Conservation (phyloP, 2,329 filamentous ascomycete species). For the Apiospora aurea region DNA sequence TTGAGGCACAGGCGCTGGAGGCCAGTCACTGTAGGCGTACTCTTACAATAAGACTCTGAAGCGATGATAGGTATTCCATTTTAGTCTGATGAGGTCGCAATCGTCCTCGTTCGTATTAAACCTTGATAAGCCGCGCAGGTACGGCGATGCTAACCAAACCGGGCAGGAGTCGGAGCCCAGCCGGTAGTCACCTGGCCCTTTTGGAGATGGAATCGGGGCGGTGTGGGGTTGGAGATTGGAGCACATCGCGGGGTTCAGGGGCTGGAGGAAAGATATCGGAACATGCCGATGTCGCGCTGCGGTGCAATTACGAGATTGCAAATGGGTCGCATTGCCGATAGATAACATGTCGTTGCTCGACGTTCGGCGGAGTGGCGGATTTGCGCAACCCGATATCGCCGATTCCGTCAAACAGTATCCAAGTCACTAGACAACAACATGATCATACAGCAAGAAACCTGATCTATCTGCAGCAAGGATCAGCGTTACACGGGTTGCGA, state of each 20-base stretch:
- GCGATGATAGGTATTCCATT: background rate
- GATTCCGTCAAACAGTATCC: background rate
- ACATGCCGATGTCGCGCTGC: background rate
- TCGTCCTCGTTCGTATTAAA: background rate
- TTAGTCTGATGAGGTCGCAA: background rate
- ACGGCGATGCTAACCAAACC: background rate
- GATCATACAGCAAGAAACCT: background rate
- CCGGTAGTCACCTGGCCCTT: background rate
- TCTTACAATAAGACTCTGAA: background rate
- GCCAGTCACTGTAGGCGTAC: background rate
- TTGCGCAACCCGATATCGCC: background rate
- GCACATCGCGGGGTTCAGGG: conserved; percentile 11
- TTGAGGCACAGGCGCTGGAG: no score
- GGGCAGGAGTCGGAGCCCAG: background rate
- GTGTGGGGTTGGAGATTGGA: background rate
- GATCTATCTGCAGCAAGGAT: background rate
- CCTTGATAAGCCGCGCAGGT: background rate
- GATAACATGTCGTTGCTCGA: background rate
- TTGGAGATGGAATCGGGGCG: background rate
- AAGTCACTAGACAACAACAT: background rate
- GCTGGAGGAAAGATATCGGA: background rate
- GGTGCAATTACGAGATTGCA: background rate
- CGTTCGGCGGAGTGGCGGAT: background rate
- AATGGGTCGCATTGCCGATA: background rate
- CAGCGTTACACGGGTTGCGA: background rate